Evolutionary conservation across 2,329 filamentous ascomycete species (phyloP).

Genomic region (Westerdykella aurantiaca): DNA sequence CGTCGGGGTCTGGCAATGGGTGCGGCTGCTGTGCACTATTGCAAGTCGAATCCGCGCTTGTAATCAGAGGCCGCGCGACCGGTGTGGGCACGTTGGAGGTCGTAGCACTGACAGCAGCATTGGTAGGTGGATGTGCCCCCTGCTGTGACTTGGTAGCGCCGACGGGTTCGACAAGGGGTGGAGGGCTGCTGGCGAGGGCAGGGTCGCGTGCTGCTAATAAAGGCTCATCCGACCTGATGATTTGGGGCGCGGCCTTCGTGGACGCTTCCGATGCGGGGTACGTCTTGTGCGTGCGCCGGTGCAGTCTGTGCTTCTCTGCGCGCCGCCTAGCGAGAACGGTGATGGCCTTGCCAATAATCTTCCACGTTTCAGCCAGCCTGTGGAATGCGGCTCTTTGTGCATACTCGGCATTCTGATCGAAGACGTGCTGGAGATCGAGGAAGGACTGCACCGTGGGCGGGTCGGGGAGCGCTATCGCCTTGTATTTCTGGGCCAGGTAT

Average conservation of each 20-base stretch:
- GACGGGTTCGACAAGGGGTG: slow-evolving; percentile 12
- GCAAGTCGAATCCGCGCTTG: slow-evolving; percentile 5
- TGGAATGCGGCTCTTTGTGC: slow-evolving; percentile 47
- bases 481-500: slow-evolving; percentile 43
- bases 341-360: slow-evolving; percentile 49
- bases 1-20: slow-evolving; percentile 33
- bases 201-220: slow-evolving; percentile 1
- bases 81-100: slow-evolving; percentile 54
- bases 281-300: slow-evolving; percentile 19
- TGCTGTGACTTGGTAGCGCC: slow-evolving; percentile 19
- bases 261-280: no score
- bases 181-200: slow-evolving; percentile 6
- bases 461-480: slow-evolving; percentile 34
- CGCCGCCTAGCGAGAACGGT: slow-evolving; percentile 44
- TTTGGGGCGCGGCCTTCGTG: no score
- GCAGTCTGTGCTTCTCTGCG: slow-evolving; percentile 28
- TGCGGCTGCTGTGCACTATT: slow-evolving; percentile 7
- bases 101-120: slow-evolving; percentile 38
- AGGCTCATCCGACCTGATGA: background rate
- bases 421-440: slow-evolving; percentile 35
- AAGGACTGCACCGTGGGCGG: slow-evolving; percentile 36
- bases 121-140: slow-evolving; percentile 17
- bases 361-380: slow-evolving; percentile 55
- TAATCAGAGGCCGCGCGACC: slow-evolving; percentile 45
- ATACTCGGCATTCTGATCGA: slow-evolving; percentile 51